Evolutionary conservation across 2,329 filamentous ascomycete species (phyloP).

Genomic region (Harringtonia aguacate): DNA sequence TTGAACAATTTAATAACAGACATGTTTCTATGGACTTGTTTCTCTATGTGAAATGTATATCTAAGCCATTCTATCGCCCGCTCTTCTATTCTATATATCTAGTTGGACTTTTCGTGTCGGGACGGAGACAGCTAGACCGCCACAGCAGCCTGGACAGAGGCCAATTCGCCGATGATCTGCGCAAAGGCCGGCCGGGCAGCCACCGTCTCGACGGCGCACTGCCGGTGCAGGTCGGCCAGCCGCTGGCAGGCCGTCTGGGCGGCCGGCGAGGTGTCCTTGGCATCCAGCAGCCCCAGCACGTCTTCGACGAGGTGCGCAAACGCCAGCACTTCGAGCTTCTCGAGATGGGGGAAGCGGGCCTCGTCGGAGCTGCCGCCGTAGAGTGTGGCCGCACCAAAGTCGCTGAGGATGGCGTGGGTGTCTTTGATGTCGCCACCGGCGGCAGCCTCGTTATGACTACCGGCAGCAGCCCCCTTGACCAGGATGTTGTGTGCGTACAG

Average conservation of each 20-base stretch:
- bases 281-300: constrained; percentile 23
- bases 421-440: constrained; percentile 14
- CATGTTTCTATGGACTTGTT: too few relatives aligned
- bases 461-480: too few relatives aligned
- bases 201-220: constrained; percentile 17
- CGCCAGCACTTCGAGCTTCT: constrained; percentile 34
- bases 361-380: constrained; percentile 18
- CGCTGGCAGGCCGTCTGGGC: constrained; percentile 6
- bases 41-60: neutral
- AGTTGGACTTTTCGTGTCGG: too few relatives aligned
- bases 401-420: constrained; percentile 33
- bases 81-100: too few relatives aligned
- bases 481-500: constrained; percentile 38
- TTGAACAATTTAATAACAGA: too few relatives aligned
- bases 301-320: constrained; percentile 37
- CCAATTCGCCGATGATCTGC: constrained; percentile 16
- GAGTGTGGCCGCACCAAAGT: constrained; percentile 36
- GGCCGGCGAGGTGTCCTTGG: neutral
- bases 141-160: too few relatives aligned
- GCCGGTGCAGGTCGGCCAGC: constrained; percentile 18
- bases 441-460: neutral
- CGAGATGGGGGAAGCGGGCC: constrained; percentile 17
- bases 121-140: too few relatives aligned
- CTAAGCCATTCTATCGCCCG: too few relatives aligned
- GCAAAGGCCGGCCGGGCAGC: constrained; percentile 21